Base-by-base conservation (phyloP, 805 yeast species). In the Barnettozyma salicaria region DNA sequence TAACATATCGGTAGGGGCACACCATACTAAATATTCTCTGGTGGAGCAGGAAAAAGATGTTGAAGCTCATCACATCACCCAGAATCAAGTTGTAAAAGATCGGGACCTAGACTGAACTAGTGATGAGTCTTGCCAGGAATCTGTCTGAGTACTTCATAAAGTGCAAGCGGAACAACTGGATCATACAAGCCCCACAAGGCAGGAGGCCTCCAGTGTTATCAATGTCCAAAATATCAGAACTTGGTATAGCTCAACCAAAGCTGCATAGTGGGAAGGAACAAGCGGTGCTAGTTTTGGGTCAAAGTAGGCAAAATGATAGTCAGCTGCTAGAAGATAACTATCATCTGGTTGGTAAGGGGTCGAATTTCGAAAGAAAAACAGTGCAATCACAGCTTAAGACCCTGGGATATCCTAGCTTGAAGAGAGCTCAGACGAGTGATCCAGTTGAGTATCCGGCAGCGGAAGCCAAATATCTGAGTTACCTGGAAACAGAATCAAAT, bases 341-440 rank as follows among this genome's bases (percentile, higher is more conserved):
- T 10, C 26, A 34, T 12, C 30, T 44, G 7, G 52, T 60, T 3
- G 64, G 64, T 4, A 49, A 43, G 19, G 61, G 58, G 5, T 61
- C 65, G 3, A 36, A 39, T 12, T 56, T 48, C 34, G 57, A 60
- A 24, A 48, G 54, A 27, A 51, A 45, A 16, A 36, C 34, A 1
- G 55, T 56, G 5, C 54, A 51, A 36, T 56, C 52, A 25, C 53
- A 53, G 30, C 41, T 61, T 14, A 47, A 50, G 24, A 55, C 65
- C 6, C 40, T 59, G 32, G 49, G 49, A 5, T 32, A 46, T 12
- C 48, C 51, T 11, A 40, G 41, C 8, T 49, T 60, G 22, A 46
- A 45, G 13, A 49, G 66, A 38, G 50, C 51, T n/a, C 31, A 45
- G 10, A 43, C 50, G 16, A 33, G 36, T 29, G 34, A 45, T 11